These are phyloP conservation scores for Leptographium flavum DNA, from an alignment of 2,329 filamentous ascomycete genomes.

Conservation along the genomic window DNA sequence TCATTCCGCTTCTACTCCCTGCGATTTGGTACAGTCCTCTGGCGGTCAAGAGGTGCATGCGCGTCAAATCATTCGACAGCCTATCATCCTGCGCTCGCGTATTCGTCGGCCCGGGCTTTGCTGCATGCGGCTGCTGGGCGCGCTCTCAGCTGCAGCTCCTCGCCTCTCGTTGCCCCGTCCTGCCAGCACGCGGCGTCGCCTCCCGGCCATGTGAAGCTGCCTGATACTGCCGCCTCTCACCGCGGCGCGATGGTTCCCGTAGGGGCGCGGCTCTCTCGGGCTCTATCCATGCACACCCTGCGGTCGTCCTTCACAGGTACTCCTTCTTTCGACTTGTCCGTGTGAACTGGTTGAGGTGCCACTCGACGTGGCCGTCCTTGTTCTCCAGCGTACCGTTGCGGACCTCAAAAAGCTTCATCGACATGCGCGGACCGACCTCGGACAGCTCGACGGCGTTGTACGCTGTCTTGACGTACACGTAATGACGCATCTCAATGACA, in stretches of 20 bases:
- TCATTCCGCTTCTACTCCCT: too few relatives aligned
- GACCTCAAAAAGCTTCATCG: slow-evolving; percentile 93
- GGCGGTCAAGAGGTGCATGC: too few relatives aligned
- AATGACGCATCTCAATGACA: slow-evolving; percentile 77
- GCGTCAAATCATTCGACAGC: too few relatives aligned
- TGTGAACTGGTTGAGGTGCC: slow-evolving; percentile 92
- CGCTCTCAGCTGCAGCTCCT: too few relatives aligned
- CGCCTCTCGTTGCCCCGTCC: too few relatives aligned
- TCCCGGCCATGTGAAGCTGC: background rate
- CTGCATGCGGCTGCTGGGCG: too few relatives aligned
- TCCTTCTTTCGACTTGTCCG: slow-evolving; percentile 91
- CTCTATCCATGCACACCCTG: background rate
- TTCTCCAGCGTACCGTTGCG: slow-evolving; percentile 82
- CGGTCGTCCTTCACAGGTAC: slow-evolving; percentile 55
- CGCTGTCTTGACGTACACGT: slow-evolving; percentile 71
- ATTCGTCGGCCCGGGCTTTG: too few relatives aligned
- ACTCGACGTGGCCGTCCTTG: slow-evolving; percentile 90
- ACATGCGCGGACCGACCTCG: slow-evolving; percentile 89
- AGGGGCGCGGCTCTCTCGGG: background rate
- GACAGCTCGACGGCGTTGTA: slow-evolving; percentile 80
- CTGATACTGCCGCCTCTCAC: background rate
- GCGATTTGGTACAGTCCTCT: too few relatives aligned
- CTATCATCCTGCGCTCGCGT: too few relatives aligned
- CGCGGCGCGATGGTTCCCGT: background rate
- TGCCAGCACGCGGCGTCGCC: too few relatives aligned